Percentiles rank a stretch among this genome's conserved stretches.
Conservation (phyloP, 2,329 filamentous ascomycete species). For the Sporothrix luriei region DNA sequence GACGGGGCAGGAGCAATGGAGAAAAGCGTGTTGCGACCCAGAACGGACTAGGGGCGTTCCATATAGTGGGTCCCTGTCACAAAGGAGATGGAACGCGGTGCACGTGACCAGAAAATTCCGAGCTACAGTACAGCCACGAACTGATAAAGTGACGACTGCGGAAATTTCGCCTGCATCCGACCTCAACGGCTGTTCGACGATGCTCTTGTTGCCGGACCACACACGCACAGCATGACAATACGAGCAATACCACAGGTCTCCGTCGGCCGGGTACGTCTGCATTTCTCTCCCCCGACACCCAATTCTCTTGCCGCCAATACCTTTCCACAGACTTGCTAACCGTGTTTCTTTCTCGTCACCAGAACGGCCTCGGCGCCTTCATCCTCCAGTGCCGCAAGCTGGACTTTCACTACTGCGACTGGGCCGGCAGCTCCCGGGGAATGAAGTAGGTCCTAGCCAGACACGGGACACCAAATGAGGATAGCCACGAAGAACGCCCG, state of each 20-base stretch:
- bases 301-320: neutral
- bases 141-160: neutral
- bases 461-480: neutral
- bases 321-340: neutral
- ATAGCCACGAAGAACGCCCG: neutral
- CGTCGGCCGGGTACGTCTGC: slow-evolving; percentile 34
- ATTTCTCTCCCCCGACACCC: neutral
- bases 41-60: neutral
- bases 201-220: slow-evolving; percentile 22
- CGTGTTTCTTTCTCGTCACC: neutral
- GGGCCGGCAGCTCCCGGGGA: slow-evolving; percentile 86
- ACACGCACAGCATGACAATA: slow-evolving; percentile 37
- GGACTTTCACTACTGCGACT: slow-evolving; percentile 97
- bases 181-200: slow-evolving; percentile 6
- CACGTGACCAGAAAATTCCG: slow-evolving; percentile 28
- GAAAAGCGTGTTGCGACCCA: slow-evolving; percentile 21
- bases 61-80: neutral
- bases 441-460: slow-evolving; percentile 71
- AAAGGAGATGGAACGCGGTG: neutral
- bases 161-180: slow-evolving; percentile 25
- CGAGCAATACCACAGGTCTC: slow-evolving; percentile 36
- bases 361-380: slow-evolving; percentile 98
- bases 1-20: slow-evolving; percentile 18
- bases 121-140: neutral
- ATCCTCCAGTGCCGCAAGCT: slow-evolving; percentile 95